Evolutionary conservation across 2,329 filamentous ascomycete species (phyloP).

Genomic region (Ophiostoma ips): DNA sequence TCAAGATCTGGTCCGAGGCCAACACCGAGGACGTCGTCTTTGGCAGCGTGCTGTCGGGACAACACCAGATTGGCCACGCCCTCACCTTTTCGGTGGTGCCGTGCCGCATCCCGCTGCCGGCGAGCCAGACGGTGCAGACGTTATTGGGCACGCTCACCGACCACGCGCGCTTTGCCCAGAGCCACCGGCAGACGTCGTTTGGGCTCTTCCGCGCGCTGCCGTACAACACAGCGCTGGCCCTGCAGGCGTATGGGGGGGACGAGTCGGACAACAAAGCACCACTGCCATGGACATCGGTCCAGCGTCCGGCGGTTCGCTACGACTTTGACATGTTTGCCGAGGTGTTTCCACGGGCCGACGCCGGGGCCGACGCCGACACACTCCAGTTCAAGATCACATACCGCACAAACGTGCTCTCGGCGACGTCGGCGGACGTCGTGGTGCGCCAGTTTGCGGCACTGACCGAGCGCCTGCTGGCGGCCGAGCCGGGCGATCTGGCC

Average conservation of each 20-base stretch:
- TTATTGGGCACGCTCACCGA: no score
- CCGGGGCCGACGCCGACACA: no score
- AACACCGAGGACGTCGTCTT: conserved; percentile 22
- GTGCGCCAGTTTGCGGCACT: conserved; percentile 14
- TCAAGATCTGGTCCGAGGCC: conserved; percentile 20
- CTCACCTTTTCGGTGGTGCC: conserved; percentile 22
- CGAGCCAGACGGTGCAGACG: no score
- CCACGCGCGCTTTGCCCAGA: neutral
- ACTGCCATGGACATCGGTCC: conserved; percentile 9
- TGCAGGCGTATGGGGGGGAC: conserved; percentile 18
- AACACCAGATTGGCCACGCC: conserved; percentile 18
- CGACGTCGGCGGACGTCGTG: conserved; percentile 11
- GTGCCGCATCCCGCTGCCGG: no score
- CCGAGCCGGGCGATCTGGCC: conserved; percentile 6
- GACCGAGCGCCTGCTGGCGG: conserved; percentile 8
- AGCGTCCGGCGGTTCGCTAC: conserved; percentile 11
- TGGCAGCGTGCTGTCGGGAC: conserved; percentile 22
- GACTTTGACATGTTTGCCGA: conserved; percentile 14
- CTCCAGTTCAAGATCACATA: conserved; percentile 12
- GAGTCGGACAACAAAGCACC: neutral
- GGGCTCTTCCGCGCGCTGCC: conserved; percentile 18
- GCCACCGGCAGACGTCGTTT: conserved; percentile 17
- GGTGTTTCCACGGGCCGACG: conserved; percentile 8
- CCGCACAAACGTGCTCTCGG: conserved; percentile 11
- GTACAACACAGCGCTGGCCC: conserved; percentile 23